Evolutionary conservation across 2,329 filamentous ascomycete species (phyloP), one percentile per base, ranked within the genome.

Genomic region (Aspergillus persii): DNA sequence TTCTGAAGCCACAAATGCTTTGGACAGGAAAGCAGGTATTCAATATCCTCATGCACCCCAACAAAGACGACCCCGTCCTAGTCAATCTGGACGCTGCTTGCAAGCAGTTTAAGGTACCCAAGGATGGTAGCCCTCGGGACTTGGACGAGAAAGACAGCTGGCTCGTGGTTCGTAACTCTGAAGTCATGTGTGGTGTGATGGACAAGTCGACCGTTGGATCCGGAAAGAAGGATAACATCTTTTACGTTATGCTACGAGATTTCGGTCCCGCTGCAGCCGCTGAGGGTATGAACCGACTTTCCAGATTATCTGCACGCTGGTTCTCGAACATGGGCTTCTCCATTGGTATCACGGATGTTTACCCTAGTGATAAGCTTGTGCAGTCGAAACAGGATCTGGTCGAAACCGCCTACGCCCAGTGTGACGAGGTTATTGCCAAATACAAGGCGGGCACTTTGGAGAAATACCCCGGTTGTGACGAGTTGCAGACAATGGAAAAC

Each of bases 21-120:
- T 99, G 95, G 95, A 99, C 95, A 0, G 95, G 95, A 63, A 99
- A 99, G 75, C 95, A 98, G 71, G 84, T 98, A 1, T 98, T 97
- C 80, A 96, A 90, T 72, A 84, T 98, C 52, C 80, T 98, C 52
- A 88, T 99, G 89, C 86, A 90, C 33, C 94, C 95, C 3, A 96
- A 96, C 76, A 90, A 88, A 67, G 76, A 88, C n/a, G 92, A 88
- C 2, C 86, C 87, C 0, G 91, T 98, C 23, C 82, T 89, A 64
- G 87, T 99, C 67, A 99, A 99, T 69, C 82, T 99, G 9, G 95
- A 99, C 70, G 94, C 94, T 48, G 92, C 94, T 69, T 96, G 93
- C 76, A 89, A 89, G 82, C 86, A 92, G 58, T 98, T 77, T 65
- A 79, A 77, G 60, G 63, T 65, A 48, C 72, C 75, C 11, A 77